These are phyloP conservation scores for Aspergillus arachidicola DNA, from an alignment of 2,329 filamentous ascomycete genomes.

Conservation along the genomic window DNA sequence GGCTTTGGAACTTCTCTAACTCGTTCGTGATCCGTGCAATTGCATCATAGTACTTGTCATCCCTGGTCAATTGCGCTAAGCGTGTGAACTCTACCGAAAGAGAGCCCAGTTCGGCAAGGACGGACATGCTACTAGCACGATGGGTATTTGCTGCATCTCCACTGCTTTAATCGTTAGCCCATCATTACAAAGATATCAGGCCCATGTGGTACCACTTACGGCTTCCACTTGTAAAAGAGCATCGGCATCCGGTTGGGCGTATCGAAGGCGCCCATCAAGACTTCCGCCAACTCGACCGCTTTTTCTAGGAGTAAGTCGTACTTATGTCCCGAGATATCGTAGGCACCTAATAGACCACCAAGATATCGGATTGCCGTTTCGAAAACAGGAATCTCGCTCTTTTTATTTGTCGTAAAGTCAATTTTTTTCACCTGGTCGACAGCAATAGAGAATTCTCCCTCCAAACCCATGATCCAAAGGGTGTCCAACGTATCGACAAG, in stretches of 20 bases:
- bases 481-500: conserved; percentile 82
- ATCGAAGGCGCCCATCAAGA: conserved; percentile 82
- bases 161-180: conserved; percentile 19
- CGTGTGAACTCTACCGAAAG: conserved; percentile 87
- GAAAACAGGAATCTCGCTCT: conserved; percentile 79
- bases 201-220: conserved; percentile 43
- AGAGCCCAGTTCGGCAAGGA: conserved; percentile 73
- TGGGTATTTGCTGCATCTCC: conserved; percentile 64
- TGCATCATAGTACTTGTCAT: conserved; percentile 86
- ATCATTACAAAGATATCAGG: neutral
- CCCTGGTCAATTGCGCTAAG: conserved; percentile 79
- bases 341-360: conserved; percentile 81
- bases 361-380: conserved; percentile 92
- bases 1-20: conserved; percentile 72
- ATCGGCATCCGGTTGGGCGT: conserved; percentile 93
- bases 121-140: conserved; percentile 58
- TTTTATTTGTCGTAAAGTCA: conserved; percentile 75
- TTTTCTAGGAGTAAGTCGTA: conserved; percentile 74
- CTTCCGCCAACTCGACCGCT: conserved; percentile 75
- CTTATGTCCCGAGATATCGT: conserved; percentile 75
- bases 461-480: conserved; percentile 81
- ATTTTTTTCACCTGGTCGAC: conserved; percentile 70
- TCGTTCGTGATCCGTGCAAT: conserved; percentile 82
- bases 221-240: conserved; percentile 77
- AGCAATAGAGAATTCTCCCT: conserved; percentile 78